Conservation (phyloP, 306 rosid species). For the Quercus aquifolioides region DNA sequence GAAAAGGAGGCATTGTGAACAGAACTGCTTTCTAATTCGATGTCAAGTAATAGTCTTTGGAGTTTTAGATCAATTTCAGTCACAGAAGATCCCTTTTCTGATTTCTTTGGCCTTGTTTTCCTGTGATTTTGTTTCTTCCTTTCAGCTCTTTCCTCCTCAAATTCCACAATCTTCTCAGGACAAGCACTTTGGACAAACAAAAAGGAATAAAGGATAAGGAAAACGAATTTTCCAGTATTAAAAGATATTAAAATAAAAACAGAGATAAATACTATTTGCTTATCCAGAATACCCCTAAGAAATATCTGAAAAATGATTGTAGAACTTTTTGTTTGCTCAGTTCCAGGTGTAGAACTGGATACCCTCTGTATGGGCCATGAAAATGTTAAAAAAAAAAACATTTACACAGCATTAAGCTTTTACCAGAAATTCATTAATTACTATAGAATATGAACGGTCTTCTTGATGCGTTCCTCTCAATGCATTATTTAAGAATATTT, state of each 20-base stretch:
- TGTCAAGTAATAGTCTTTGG: conserved; percentile 49
- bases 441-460: neutral
- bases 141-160: conserved; percentile 45
- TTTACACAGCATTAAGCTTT: neutral
- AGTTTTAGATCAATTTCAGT: conserved; percentile 59
- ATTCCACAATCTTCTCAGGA: conserved; percentile 71
- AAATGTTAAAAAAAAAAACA: neutral
- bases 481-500: neutral
- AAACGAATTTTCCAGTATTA: neutral
- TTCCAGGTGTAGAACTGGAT: neutral
- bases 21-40: conserved; percentile 33
- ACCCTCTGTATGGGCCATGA: neutral
- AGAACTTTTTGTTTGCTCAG: neutral
- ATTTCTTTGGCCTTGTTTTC: conserved; percentile 53
- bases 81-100: conserved; percentile 33
- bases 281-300: neutral
- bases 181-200: conserved; percentile 60
- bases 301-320: neutral
- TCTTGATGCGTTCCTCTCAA: neutral
- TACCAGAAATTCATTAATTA: neutral
- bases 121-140: conserved; percentile 45
- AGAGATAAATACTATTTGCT: neutral
- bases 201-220: neutral
- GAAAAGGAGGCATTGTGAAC: conserved; percentile 18
- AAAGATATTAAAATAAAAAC: neutral